Evolutionary conservation across 257 asterid genomes (phyloP).

Genomic region (Cinchona pubescens): DNA sequence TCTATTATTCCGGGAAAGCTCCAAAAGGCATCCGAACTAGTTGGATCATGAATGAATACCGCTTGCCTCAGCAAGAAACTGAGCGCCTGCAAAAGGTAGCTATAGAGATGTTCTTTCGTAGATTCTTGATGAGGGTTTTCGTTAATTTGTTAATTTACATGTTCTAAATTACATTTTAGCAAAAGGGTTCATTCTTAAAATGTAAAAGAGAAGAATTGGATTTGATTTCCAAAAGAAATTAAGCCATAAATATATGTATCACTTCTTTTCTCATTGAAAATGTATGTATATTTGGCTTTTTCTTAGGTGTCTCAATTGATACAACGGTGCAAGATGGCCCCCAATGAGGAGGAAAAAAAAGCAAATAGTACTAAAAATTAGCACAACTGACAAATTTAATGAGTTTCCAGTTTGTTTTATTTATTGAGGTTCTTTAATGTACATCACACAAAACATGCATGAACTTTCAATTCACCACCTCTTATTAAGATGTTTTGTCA

Average conservation of each 20-base stretch:
- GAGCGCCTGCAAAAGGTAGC: constrained; percentile 84
- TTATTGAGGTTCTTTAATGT: constrained; percentile 12
- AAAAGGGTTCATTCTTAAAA: neutral
- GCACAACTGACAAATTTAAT: constrained; percentile 19
- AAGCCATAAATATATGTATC: neutral
- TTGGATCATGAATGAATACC: constrained; percentile 97
- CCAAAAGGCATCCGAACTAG: constrained; percentile 88
- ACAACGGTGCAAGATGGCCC: constrained; percentile 21
- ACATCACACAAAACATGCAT: constrained; percentile 18
- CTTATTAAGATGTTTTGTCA: neutral
- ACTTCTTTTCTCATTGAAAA: neutral
- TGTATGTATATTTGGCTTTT: constrained; percentile 1
- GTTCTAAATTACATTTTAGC: neutral
- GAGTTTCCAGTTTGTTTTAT: constrained; percentile 6
- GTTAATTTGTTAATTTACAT: neutral
- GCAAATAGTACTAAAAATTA: too few relatives aligned
- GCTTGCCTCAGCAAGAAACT: constrained; percentile 83
- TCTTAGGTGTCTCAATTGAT: neutral
- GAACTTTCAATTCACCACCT: neutral
- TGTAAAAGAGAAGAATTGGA: neutral
- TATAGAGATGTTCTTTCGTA: neutral
- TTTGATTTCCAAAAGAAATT: neutral
- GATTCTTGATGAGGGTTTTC: neutral
- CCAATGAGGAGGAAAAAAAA: neutral
- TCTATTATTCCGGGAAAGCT: constrained; percentile 98